Conservation (phyloP, 176 grass and related monocot genomes). For the Triticum timopheevii region DNA sequence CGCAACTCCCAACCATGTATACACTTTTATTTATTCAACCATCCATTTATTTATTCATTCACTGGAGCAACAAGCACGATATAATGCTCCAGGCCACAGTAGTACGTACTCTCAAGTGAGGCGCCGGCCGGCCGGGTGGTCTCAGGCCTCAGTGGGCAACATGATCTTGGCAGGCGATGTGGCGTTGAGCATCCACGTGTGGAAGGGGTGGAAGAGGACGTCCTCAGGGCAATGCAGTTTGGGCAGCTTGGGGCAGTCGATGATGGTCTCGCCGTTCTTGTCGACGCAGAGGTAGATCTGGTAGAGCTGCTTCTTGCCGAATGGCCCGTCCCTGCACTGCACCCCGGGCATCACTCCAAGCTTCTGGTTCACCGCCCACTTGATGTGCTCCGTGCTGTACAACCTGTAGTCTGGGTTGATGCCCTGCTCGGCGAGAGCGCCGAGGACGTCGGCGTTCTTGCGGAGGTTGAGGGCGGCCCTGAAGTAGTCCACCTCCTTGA, state of each 20-base stretch:
- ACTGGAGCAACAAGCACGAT: too few species aligned
- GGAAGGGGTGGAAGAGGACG: slow-evolving; percentile 38
- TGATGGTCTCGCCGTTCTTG: slow-evolving; percentile 31
- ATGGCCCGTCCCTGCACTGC: slow-evolving; percentile 34
- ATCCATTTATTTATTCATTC: too few species aligned
- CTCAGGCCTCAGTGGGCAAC: slow-evolving; percentile 1
- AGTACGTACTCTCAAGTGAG: too few species aligned
- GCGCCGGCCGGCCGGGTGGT: background rate
- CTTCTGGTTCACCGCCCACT: slow-evolving; percentile 1
- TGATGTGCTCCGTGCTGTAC: slow-evolving; percentile 29
- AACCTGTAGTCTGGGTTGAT: slow-evolving; percentile 38
- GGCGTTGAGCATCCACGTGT: slow-evolving; percentile 45
- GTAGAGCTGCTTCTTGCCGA: slow-evolving; percentile 38
- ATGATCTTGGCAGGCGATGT: background rate
- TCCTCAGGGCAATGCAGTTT: slow-evolving; percentile 5
- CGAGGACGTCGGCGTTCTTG: slow-evolving; percentile 10
- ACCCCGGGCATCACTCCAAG: slow-evolving; percentile 24
- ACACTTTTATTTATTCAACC: too few species aligned
- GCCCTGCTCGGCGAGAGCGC: slow-evolving; percentile 17
- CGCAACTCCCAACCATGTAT: too few species aligned
- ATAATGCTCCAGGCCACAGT: too few species aligned
- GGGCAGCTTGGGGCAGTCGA: slow-evolving; percentile 42
- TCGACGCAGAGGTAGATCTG: slow-evolving; percentile 43
- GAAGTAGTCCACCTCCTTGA: slow-evolving; percentile 49
- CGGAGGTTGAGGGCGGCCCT: slow-evolving; percentile 24